phyloP scores from a whole-genome alignment of 2,329 filamentous ascomycete species.

The Monilinia fructigena region DNA sequence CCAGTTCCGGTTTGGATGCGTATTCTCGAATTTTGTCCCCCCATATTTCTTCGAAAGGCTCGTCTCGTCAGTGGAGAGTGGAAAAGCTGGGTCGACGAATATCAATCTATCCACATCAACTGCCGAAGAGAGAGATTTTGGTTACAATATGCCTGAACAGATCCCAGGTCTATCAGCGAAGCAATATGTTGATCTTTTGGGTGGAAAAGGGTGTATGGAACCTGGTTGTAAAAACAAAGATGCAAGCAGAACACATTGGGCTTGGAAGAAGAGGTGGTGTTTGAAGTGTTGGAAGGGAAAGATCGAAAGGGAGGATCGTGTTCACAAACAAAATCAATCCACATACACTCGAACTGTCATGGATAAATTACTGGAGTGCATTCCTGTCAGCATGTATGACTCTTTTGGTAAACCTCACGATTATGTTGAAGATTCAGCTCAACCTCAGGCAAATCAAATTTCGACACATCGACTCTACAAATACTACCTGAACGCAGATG shows the following conservation, averaged over 20 bases:
- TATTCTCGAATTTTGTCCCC: conserved; percentile 38
- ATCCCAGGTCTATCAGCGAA: conserved; percentile 31
- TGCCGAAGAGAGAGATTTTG: conserved; percentile 38
- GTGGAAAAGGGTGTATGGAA: conserved; percentile 37
- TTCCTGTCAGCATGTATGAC: conserved; percentile 38
- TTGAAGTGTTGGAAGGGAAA: conserved; percentile 34
- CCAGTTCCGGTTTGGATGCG: conserved; percentile 35
- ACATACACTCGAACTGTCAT: conserved; percentile 29
- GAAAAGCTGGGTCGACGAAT: conserved; percentile 30
- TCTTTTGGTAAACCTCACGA: conserved; percentile 39
- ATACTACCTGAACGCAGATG: conserved; percentile 35
- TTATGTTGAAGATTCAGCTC: conserved; percentile 31
- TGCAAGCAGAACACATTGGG: conserved; percentile 37
- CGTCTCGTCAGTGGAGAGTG: conserved; percentile 32
- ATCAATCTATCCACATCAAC: conserved; percentile 36
- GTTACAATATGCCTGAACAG: conserved; percentile 34
- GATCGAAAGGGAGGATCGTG: conserved; percentile 37
- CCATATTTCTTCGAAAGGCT: conserved; percentile 36
- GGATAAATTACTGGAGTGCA: conserved; percentile 37
- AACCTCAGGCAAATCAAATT: conserved; percentile 1
- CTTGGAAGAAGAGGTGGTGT: conserved; percentile 40
- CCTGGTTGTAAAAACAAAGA: conserved; percentile 32
- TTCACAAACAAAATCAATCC: conserved; percentile 34
- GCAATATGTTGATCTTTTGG: conserved; percentile 37
- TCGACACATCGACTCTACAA: conserved; percentile 35